phyloP scores from a whole-genome alignment of 2,329 filamentous ascomycete species.

The Knoxdaviesia proteae region DNA sequence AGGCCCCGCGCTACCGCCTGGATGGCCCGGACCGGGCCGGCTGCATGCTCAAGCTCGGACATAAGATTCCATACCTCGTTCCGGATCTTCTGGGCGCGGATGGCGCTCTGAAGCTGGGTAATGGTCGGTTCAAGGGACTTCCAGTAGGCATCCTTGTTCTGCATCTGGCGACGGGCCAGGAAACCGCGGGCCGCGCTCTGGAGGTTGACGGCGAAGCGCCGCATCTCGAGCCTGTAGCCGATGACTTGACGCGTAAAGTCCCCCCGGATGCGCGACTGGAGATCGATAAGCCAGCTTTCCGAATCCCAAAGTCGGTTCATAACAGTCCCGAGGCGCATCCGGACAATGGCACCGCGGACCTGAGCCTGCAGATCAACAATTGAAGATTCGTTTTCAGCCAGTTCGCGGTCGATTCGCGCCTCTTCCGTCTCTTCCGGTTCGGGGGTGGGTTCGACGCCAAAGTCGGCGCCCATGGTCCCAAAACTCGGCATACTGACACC shows the following conservation, averaged over 20 bases:
- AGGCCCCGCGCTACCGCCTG: slow-evolving; percentile 48
- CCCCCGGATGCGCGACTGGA: slow-evolving; percentile 74
- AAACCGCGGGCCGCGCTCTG: slow-evolving; percentile 65
- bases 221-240: slow-evolving; percentile 67
- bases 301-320: slow-evolving; percentile 86
- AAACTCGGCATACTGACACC: slow-evolving; percentile 95
- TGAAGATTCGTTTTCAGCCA: slow-evolving; percentile 51
- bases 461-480: slow-evolving; percentile 89
- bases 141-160: slow-evolving; percentile 44
- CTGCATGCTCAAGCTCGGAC: slow-evolving; percentile 39
- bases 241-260: slow-evolving; percentile 72
- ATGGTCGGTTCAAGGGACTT: slow-evolving; percentile 51
- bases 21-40: slow-evolving; percentile 42
- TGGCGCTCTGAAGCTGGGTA: slow-evolving; percentile 61
- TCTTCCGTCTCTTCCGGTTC: slow-evolving; percentile 78
- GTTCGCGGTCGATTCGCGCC: slow-evolving; percentile 63
- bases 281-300: slow-evolving; percentile 55
- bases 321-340: slow-evolving; percentile 54
- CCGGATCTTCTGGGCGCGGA: slow-evolving; percentile 46
- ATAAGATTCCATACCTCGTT: slow-evolving; percentile 32
- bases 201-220: slow-evolving; percentile 53
- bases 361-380: slow-evolving; percentile 75
- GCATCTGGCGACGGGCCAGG: slow-evolving; percentile 43
- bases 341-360: slow-evolving; percentile 57
- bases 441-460: slow-evolving; percentile 64